A percentile compares a stretch with the other conserved stretches of the same genome.
These are phyloP conservation scores for Trichomonascus vanleenenianus DNA, from an alignment of 805 yeast genomes.

Conservation along the genomic window DNA sequence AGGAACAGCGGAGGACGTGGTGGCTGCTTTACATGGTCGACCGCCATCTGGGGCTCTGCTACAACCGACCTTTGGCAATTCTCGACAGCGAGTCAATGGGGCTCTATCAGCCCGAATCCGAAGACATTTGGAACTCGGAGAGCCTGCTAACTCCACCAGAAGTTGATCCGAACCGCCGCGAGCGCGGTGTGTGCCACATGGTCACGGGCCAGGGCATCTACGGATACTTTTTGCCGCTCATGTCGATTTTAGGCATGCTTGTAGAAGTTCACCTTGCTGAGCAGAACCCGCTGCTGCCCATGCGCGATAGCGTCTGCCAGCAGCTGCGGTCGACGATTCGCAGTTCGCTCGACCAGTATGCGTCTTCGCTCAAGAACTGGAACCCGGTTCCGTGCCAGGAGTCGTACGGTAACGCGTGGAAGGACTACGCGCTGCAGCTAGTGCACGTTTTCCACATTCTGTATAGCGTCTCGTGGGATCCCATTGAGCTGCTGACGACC, in stretches of 20 bases:
- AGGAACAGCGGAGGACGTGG: slow-evolving; percentile 36
- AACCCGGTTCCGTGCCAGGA: slow-evolving; percentile 15
- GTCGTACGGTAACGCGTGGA: slow-evolving; percentile 22
- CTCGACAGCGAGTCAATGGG: slow-evolving; percentile 28
- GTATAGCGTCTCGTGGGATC: slow-evolving; percentile 25
- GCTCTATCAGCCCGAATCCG: slow-evolving; percentile 30
- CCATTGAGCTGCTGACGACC: slow-evolving; percentile 21
- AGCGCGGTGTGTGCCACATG: slow-evolving; percentile 21
- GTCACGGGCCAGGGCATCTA: slow-evolving; percentile 30
- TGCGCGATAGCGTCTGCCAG: slow-evolving; percentile 10
- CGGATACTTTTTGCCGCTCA: slow-evolving; percentile 34
- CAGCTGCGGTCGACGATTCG: slow-evolving; percentile 15
- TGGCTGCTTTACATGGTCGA: slow-evolving; percentile 37
- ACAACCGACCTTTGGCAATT: slow-evolving; percentile 29
- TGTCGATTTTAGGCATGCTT: slow-evolving; percentile 29
- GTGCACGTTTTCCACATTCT: slow-evolving; percentile 24
- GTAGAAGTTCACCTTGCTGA: slow-evolving; percentile 19
- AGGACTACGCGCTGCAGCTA: slow-evolving; percentile 18
- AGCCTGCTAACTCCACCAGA: slow-evolving; percentile 25
- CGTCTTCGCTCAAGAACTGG: slow-evolving; percentile 16
- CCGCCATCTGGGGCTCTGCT: slow-evolving; percentile 32
- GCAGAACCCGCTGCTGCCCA: slow-evolving; percentile 20
- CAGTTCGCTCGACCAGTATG: slow-evolving; percentile 12
- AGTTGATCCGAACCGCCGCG: slow-evolving; percentile 23
- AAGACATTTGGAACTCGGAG: slow-evolving; percentile 27